Base-by-base conservation (phyloP, 1,284 basidiomycete species). In the Peniophora sp. region DNA sequence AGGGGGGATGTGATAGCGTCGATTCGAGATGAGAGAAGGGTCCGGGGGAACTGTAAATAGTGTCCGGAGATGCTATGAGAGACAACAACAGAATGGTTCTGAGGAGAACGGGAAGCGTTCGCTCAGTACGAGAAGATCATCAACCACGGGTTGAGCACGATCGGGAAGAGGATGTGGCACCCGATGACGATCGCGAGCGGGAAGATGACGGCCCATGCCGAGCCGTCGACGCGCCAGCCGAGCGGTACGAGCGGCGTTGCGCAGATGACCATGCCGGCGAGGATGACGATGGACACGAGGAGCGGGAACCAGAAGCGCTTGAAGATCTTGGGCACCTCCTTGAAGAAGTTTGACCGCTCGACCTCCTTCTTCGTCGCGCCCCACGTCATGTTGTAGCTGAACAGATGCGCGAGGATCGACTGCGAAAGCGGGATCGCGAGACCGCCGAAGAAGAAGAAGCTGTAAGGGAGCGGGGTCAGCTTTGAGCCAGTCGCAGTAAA, bases 381-480 rank as follows among this genome's bases (percentile, higher is more conserved):
- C 75, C 75, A 78, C 17, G 69, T 70, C 70, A 81, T 81, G 64
- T 81, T 75, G 69, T 75, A 75, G 35, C 75, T 74, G 58, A 79
- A 68, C 53, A 76, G 54, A 55, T 82, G 78, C 15, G 75, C 69
- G 23, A 77, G 64, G 37, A 81, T 69, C 2, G 78, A 74, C 22
- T 71, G 67, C 34, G 66, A 63, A 47, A 81, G 66, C 23, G 73
- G 75, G 56, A 74, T 69, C 17, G 70, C 70, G 51, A 79, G 67
- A 6, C 76, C 76, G 32, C 71, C 69, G 62, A 79, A 78, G 70
- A 79, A 78, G 68, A 79, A 76, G 60, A 72, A 71, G 66, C 76
- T 76, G 60, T 60, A 64, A 45, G 23, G 15, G 32, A 15, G 46
- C 24, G 9, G 22, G 23, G 47, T 57, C 52, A 60, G 24, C 45